phyloP scores from a whole-genome alignment of 495 filamentous ascomycete genomes.

The Talaromyces wortmannii region DNA sequence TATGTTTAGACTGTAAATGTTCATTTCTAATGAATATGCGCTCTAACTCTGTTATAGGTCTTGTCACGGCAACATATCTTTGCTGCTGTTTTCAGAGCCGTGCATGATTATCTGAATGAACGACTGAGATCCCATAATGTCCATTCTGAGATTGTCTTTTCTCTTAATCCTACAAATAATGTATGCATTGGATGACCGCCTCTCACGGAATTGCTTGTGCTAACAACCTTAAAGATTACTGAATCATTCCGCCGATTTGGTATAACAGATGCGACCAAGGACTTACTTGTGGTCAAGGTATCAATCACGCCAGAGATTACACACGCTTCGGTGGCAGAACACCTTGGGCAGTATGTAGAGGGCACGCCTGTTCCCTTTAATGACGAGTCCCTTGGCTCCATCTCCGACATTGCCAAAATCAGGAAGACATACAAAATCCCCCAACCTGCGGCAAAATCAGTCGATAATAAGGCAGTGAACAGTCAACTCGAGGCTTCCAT shows the following conservation, averaged over 20 bases:
- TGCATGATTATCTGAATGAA: conserved; percentile 54
- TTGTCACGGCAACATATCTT: conserved; percentile 65
- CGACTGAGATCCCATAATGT: conserved; percentile 76
- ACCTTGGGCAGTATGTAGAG: conserved; percentile 55
- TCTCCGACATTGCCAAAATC: conserved; percentile 62
- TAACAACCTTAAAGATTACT: conserved; percentile 58
- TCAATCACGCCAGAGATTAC: conserved; percentile 36
- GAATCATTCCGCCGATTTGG: conserved; percentile 88
- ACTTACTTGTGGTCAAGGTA: conserved; percentile 74
- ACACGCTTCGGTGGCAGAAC: conserved; percentile 48
- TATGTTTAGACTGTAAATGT: conserved; percentile 22
- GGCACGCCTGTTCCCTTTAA: conserved; percentile 57
- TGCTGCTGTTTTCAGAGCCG: conserved; percentile 70
- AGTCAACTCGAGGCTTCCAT: conserved; percentile 49
- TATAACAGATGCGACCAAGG: conserved; percentile 59
- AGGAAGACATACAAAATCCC: conserved; percentile 81
- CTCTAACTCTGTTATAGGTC: conserved; percentile 33
- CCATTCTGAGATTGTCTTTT: conserved; percentile 88
- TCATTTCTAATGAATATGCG: background rate
- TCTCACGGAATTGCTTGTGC: background rate
- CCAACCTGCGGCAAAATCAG: conserved; percentile 12
- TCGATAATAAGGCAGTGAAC: conserved; percentile 7
- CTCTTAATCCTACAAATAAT: conserved; percentile 78
- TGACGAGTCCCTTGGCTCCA: conserved; percentile 48
- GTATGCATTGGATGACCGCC: conserved; percentile 31